These are phyloP conservation scores for Trichoderma orchidacearum DNA, from an alignment of 495 filamentous ascomycete species.

Conservation along the genomic window DNA sequence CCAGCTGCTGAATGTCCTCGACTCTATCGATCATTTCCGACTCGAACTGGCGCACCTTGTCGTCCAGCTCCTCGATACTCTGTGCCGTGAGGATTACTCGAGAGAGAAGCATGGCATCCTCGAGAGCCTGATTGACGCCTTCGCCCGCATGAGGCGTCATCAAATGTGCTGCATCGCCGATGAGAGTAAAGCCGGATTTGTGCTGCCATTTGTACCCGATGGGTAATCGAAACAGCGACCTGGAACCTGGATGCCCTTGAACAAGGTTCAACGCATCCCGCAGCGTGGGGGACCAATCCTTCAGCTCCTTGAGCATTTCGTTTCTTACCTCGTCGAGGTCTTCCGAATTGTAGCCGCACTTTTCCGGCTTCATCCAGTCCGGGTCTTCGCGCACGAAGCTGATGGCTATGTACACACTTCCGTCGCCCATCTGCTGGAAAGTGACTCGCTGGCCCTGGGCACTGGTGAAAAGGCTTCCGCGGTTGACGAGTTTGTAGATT, in stretches of 20 bases:
- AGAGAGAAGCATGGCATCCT: constrained; percentile 42
- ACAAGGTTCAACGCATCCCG: constrained; percentile 13
- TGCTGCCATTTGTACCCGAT: constrained; percentile 37
- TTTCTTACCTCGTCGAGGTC: constrained; percentile 11
- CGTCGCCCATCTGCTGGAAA: constrained; percentile 33
- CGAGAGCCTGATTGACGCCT: constrained; percentile 43
- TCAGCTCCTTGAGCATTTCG: constrained; percentile 12
- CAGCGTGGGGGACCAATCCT: constrained; percentile 15
- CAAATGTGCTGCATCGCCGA: constrained; percentile 51
- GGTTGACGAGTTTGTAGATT: constrained; percentile 25
- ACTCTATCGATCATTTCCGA: constrained; percentile 19
- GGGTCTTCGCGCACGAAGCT: constrained; percentile 11
- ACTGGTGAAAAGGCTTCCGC: constrained; percentile 29
- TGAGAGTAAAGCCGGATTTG: constrained; percentile 30
- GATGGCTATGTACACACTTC: constrained; percentile 23
- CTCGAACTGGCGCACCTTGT: constrained; percentile 15
- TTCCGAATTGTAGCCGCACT: constrained; percentile 17
- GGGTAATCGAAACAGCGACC: constrained; percentile 38
- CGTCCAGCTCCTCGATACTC: constrained; percentile 12
- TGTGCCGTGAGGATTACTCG: constrained; percentile 13
- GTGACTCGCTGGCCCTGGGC: constrained; percentile 22
- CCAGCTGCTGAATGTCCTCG: constrained; percentile 16
- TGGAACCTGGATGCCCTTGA: constrained; percentile 9
- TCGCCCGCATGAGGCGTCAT: constrained; percentile 51
- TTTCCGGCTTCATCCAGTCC: constrained; percentile 18